These are phyloP conservation scores for Wallacemonas rigidus DNA, from an alignment of 208 protist species.

Conservation along the genomic window DNA sequence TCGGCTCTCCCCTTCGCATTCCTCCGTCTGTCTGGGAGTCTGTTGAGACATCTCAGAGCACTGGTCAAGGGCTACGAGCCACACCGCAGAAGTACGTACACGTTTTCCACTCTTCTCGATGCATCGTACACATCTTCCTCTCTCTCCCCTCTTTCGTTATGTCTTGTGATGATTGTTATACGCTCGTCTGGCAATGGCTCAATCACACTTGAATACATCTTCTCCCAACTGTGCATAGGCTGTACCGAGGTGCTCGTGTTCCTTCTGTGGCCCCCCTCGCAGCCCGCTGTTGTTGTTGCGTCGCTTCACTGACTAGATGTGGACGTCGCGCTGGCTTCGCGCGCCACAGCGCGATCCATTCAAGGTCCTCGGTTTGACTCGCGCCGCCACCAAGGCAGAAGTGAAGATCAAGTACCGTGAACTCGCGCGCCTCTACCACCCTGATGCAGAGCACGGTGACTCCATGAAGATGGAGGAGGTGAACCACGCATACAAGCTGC, in stretches of 20 bases:
- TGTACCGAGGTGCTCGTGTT: neutral
- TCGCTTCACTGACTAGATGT: neutral
- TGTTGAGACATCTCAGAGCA: too few species aligned
- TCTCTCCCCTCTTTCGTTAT: too few species aligned
- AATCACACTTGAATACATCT: too few species aligned
- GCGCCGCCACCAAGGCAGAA: constrained; percentile 69
- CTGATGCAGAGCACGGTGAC: constrained; percentile 68
- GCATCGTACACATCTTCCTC: too few species aligned
- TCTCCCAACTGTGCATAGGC: too few species aligned
- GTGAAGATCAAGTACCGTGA: constrained; percentile 86
- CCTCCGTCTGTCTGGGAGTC: too few species aligned
- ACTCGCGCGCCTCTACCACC: constrained; percentile 83
- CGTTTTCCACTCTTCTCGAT: too few species aligned
- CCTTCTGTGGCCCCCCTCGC: neutral
- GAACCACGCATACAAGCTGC: constrained; percentile 85
- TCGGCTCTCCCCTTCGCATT: too few species aligned
- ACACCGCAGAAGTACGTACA: too few species aligned
- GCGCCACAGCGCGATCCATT: constrained; percentile 62
- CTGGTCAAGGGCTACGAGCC: too few species aligned
- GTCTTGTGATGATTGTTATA: too few species aligned
- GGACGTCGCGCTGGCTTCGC: neutral
- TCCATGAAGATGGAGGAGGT: constrained; percentile 77
- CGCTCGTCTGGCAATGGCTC: too few species aligned
- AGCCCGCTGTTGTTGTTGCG: neutral
- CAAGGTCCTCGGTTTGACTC: constrained; percentile 62